phyloP scores from a whole-genome alignment of 495 filamentous ascomycete species.

The Penicillium chermesinum region DNA sequence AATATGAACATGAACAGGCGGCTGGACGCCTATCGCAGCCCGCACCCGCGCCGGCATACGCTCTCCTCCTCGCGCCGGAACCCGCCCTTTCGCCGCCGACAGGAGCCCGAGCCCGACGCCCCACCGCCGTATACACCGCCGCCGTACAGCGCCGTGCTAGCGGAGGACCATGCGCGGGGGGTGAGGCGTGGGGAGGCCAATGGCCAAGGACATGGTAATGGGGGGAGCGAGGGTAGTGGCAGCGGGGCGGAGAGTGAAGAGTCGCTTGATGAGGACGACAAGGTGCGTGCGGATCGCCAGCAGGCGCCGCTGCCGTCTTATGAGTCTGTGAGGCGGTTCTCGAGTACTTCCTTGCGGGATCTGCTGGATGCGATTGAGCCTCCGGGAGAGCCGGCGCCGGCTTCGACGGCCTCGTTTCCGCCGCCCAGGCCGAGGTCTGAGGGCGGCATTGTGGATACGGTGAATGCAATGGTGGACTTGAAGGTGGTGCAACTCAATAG shows the following conservation, averaged over 20 bases:
- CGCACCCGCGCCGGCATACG: not conserved
- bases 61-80: not conserved
- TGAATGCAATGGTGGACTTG: constrained; percentile 13
- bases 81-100: no score
- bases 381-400: constrained; percentile 19
- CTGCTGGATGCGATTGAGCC: constrained; percentile 23
- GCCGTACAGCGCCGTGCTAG: constrained; percentile 4
- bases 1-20: not conserved
- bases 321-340: constrained; percentile 11
- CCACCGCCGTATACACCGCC: constrained; percentile 8
- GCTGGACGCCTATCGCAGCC: not conserved
- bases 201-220: not conserved
- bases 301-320: constrained; percentile 7
- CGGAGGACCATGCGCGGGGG: not conserved
- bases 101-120: not conserved
- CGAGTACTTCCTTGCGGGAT: constrained; percentile 15
- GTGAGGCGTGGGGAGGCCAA: not conserved
- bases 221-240: not conserved
- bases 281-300: no score
- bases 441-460: not conserved
- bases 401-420: constrained; percentile 8
- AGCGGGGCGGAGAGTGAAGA: constrained; percentile 2
- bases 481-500: constrained; percentile 14
- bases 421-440: constrained; percentile 7
- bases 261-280: not conserved